These are phyloP conservation scores for Agrocybe praecox DNA, from an alignment of 768 basidiomycete genomes.

Conservation along the genomic window DNA sequence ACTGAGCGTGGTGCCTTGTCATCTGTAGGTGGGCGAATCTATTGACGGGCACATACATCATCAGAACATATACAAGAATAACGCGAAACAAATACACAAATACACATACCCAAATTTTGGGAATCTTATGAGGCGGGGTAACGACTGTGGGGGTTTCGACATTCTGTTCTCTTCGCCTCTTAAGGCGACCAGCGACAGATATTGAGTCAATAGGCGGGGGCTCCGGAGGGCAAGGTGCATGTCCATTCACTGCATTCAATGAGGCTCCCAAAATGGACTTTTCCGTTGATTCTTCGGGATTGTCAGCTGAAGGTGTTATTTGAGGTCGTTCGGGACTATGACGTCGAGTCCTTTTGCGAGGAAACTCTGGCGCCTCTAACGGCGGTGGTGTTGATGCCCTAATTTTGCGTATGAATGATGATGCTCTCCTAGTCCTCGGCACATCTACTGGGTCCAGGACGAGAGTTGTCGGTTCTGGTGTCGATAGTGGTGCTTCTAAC, in stretches of 20 bases:
- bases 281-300: neutral
- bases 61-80: neutral
- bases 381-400: neutral
- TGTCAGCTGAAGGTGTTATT: neutral
- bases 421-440: too few relatives aligned
- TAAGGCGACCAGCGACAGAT: neutral
- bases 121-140: neutral
- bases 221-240: neutral
- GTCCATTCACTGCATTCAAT: neutral
- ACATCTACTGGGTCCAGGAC: neutral
- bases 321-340: neutral
- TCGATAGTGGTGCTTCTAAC: neutral
- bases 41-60: neutral
- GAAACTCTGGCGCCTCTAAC: neutral
- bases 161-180: slow-evolving; percentile 9
- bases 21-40: slow-evolving; percentile 6
- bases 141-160: slow-evolving; percentile 1
- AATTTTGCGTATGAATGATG: neutral
- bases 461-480: neutral
- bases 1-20: neutral
- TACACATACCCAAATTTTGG: slow-evolving; percentile 12
- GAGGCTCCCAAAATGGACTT: neutral
- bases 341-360: neutral
- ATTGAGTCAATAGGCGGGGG: slow-evolving; percentile 11
- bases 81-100: neutral